These are phyloP conservation scores for Plectosphaerella plurivora DNA, from an alignment of 2,329 filamentous ascomycete genomes.

Conservation along the genomic window DNA sequence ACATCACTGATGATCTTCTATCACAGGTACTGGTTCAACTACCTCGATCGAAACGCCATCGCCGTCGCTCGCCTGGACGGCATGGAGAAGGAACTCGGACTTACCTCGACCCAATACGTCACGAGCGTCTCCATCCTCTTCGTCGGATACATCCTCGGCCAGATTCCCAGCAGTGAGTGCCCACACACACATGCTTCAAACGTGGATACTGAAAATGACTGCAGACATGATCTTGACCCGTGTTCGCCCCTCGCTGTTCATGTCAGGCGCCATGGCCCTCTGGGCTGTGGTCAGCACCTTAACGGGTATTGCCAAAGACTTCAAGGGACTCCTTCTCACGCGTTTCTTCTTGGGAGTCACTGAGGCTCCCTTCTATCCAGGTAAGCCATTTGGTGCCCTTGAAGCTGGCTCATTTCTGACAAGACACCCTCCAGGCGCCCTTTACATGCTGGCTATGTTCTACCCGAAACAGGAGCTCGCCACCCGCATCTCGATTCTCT, in stretches of 20 bases:
- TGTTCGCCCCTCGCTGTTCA: slow-evolving; percentile 5
- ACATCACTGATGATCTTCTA: neutral
- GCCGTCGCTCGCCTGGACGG: slow-evolving; percentile 21
- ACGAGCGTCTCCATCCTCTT: slow-evolving; percentile 31
- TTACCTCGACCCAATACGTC: slow-evolving; percentile 21
- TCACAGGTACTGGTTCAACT: neutral
- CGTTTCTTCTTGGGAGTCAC: slow-evolving; percentile 28
- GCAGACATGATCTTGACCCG: slow-evolving; percentile 9
- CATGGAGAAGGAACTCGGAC: slow-evolving; percentile 15
- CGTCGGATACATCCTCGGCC: slow-evolving; percentile 30
- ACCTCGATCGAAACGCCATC: slow-evolving; percentile 16
- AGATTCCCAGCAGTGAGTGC: slow-evolving; percentile 26
- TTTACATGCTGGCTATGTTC: slow-evolving; percentile 22
- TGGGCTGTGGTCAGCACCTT: slow-evolving; percentile 9
- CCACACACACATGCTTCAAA: slow-evolving; percentile 5
- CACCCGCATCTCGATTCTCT: slow-evolving; percentile 28
- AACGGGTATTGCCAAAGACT: slow-evolving; percentile 26
- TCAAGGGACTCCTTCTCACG: slow-evolving; percentile 23
- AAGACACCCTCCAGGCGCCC: slow-evolving; percentile 3
- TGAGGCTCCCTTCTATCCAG: slow-evolving; percentile 20
- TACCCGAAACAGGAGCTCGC: slow-evolving; percentile 33
- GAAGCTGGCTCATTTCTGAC: neutral
- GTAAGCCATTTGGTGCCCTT: neutral
- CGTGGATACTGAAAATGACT: neutral
- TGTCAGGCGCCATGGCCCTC: slow-evolving; percentile 7